Evolutionary conservation across 2,329 filamentous ascomycete genomes (phyloP).

Genomic region (Aspergillus thermomutatus): DNA sequence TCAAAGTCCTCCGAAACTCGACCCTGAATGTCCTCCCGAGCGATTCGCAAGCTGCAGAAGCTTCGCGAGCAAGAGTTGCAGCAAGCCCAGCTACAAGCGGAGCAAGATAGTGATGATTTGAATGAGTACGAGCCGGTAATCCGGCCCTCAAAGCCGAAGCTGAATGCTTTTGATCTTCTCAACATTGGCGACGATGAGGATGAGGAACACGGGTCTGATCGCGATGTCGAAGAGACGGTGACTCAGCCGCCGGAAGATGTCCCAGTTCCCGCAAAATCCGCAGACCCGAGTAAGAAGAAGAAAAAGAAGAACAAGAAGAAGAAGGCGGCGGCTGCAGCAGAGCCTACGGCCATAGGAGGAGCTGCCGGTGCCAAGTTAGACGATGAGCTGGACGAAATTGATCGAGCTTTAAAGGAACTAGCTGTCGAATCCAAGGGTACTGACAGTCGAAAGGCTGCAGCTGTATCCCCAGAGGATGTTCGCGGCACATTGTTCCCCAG

Average conservation of each 20-base stretch:
- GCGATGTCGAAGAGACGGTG: slow-evolving; percentile 15
- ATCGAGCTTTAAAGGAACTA: slow-evolving; percentile 60
- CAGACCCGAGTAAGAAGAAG: slow-evolving; percentile 28
- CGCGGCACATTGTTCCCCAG: slow-evolving; percentile 33
- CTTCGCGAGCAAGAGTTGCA: slow-evolving; percentile 58
- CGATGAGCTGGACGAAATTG: slow-evolving; percentile 60
- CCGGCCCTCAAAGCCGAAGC: slow-evolving; percentile 39
- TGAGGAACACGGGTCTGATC: slow-evolving; percentile 33
- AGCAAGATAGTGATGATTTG: slow-evolving; percentile 37
- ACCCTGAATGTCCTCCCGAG: slow-evolving; percentile 59
- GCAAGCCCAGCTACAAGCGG: slow-evolving; percentile 37
- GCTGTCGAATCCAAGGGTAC: slow-evolving; percentile 40
- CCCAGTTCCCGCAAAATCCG: slow-evolving; percentile 17
- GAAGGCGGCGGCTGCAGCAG: slow-evolving; percentile 51
- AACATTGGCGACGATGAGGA: slow-evolving; percentile 43
- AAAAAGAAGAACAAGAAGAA: slow-evolving; percentile 62
- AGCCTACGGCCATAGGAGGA: slow-evolving; percentile 23
- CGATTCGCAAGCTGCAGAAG: slow-evolving; percentile 61
- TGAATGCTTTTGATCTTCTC: slow-evolving; percentile 55
- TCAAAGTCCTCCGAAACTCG: not conserved
- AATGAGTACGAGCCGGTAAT: slow-evolving; percentile 39
- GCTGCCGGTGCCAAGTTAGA: slow-evolving; percentile 16
- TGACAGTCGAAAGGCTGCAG: slow-evolving; percentile 10
- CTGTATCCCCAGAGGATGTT: slow-evolving; percentile 34
- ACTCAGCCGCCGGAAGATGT: slow-evolving; percentile 16